A percentile compares a stretch with the other conserved stretches of the same genome.
These are phyloP conservation scores for Cynanchum wilfordii DNA, from an alignment of 257 asterid genomes.

Conservation along the genomic window DNA sequence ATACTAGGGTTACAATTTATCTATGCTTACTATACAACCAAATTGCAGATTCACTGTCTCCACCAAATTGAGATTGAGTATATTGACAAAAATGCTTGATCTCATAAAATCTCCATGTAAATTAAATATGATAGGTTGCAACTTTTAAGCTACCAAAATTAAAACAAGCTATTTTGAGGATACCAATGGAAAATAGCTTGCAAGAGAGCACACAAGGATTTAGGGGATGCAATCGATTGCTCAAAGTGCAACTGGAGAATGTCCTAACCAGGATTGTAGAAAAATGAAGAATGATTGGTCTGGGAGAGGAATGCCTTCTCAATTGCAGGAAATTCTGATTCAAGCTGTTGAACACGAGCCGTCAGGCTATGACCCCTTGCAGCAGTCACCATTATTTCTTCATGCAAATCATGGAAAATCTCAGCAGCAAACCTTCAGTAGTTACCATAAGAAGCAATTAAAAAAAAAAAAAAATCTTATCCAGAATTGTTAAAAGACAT, in stretches of 20 bases:
- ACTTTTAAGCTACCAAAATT: background rate
- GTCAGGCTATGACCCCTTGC: conserved; percentile 77
- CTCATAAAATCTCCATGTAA: background rate
- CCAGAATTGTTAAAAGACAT: background rate
- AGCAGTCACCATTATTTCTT: conserved; percentile 87
- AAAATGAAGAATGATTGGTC: conserved; percentile 75
- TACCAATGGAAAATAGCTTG: background rate
- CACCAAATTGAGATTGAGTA: background rate
- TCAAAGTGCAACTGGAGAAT: conserved; percentile 13
- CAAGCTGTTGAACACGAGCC: conserved; percentile 87
- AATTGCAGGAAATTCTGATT: conserved; percentile 67
- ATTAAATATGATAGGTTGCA: background rate
- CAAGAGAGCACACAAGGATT: background rate
- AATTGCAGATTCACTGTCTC: background rate
- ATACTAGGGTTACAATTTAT: background rate
- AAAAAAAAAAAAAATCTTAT: background rate
- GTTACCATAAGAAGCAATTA: conserved; percentile 33
- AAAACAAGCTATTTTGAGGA: background rate
- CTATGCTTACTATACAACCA: background rate
- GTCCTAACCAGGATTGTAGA: conserved; percentile 60
- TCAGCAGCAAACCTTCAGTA: conserved; percentile 91
- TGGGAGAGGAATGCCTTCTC: conserved; percentile 89
- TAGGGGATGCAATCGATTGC: background rate
- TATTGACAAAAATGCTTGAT: background rate
- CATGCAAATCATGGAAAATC: conserved; percentile 84